Base-by-base conservation (phyloP, 2,329 filamentous ascomycete species). In the Hypoxylon sp. region DNA sequence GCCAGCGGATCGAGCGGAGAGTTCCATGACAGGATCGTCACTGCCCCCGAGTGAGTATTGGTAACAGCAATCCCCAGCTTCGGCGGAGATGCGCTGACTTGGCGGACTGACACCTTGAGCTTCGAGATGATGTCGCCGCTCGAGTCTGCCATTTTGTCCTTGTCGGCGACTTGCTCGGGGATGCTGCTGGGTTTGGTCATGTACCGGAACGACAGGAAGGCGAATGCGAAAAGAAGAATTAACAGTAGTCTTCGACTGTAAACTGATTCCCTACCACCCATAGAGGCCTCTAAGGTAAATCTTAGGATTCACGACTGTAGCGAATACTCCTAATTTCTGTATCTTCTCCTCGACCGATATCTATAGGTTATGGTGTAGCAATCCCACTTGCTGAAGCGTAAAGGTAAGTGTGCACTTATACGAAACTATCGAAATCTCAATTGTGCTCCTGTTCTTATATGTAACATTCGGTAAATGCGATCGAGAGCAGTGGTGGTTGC, bases 1-100 rank as follows among this genome's bases (percentile, higher is more conserved):
- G 80, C 82, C 14, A 83, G 56, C 0, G 78, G 75, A 68, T 85
- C 83, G n/a, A 85, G 76, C n/a, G 83, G 83, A 0, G 83, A 82
- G 53, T 81, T 76, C 77, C 83, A 85, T 3, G 72, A 75, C 37
- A 85, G 78, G 22, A 85, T 70, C 0, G 82, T 84, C 58, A 84
- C 76, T 0, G 82, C 73, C 3, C 70, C 61, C 2, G 76, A 70
- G 59, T 81, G 77, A 10, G 76, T 79, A 76, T 85, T 84, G 51
- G 78, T 81, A 44, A 85, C 79, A 1, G 74, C 76, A 44, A 82
- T 72, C 9, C 75, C 76, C 29, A 85, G 68, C 4, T 78, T 77
- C 3, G 78, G 78, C 17, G 81, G 68, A 3, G 70, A 62, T 31
- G 63, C 68, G 70, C 70, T 73, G 61, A 67, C 62, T 63, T 78